Conservation (phyloP, 345 rosid species). For the Heritiera fomes region DNA sequence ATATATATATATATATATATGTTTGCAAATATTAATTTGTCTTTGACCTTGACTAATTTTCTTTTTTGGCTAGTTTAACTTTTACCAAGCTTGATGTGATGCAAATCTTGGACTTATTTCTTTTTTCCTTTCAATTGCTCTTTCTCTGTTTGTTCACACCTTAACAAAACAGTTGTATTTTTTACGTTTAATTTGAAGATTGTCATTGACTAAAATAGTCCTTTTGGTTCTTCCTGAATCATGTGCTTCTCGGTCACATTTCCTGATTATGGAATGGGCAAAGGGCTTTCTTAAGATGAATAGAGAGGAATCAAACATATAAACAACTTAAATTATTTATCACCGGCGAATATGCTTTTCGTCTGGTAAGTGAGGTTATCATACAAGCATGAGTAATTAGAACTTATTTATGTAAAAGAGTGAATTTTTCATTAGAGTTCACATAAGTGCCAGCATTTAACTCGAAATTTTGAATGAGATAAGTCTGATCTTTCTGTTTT, state of each 20-base stretch:
- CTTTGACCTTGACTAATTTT: neutral
- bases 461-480: neutral
- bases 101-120: neutral
- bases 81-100: neutral
- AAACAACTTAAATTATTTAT: neutral
- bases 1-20: too few species aligned
- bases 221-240: neutral
- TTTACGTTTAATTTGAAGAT: too few species aligned
- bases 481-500: neutral
- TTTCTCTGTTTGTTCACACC: neutral
- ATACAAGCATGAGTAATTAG: neutral
- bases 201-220: neutral
- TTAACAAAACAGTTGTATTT: too few species aligned
- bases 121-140: neutral
- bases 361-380: too few species aligned
- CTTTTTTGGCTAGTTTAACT: too few species aligned
- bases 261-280: neutral
- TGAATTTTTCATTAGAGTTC: too few species aligned
- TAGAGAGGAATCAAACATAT: neutral
- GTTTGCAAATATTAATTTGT: neutral
- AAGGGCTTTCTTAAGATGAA: neutral
- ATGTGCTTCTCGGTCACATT: neutral
- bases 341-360: neutral
- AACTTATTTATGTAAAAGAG: neutral
- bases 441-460: neutral